phyloP scores from a whole-genome alignment of 768 basidiomycete genomes.

The Lyophyllum shimeji region DNA sequence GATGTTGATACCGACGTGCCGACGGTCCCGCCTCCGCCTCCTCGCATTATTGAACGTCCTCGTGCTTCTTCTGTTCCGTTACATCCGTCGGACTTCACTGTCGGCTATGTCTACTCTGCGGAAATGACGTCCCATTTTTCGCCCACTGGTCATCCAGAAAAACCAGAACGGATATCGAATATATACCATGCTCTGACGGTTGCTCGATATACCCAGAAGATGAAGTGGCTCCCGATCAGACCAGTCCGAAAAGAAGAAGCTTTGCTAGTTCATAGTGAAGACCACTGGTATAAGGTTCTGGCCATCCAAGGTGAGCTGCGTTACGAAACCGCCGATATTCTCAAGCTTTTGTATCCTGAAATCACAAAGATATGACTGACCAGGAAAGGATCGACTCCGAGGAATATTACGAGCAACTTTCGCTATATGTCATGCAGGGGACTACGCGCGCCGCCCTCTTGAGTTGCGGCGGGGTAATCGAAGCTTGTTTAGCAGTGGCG shows the following conservation, averaged over 20 bases:
- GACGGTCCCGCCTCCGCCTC: slow-evolving; percentile 3
- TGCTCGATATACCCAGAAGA: slow-evolving; percentile 59
- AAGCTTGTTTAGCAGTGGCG: slow-evolving; percentile 85
- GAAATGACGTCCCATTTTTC: slow-evolving; percentile 87
- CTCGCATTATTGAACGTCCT: slow-evolving; percentile 12
- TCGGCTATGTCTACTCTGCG: slow-evolving; percentile 85
- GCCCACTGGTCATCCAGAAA: slow-evolving; percentile 56
- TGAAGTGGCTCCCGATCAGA: slow-evolving; percentile 78
- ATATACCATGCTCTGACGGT: slow-evolving; percentile 70
- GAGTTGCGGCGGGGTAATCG: slow-evolving; percentile 94
- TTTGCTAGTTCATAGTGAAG: slow-evolving; percentile 85
- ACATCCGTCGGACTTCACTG: slow-evolving; percentile 39
- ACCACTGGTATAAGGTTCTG: slow-evolving; percentile 89
- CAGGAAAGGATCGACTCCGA: slow-evolving; percentile 77
- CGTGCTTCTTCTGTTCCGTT: slow-evolving; percentile 47
- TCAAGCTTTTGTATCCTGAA: not conserved
- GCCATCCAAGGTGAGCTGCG: slow-evolving; percentile 72
- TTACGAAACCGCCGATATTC: not conserved
- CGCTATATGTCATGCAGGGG: slow-evolving; percentile 85
- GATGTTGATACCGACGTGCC: slow-evolving; percentile 1
- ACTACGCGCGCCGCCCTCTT: slow-evolving; percentile 85
- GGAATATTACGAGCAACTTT: slow-evolving; percentile 85
- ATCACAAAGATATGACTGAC: slow-evolving; percentile 60
- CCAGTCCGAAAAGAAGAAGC: slow-evolving; percentile 76
- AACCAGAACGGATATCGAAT: slow-evolving; percentile 81